Base-by-base conservation (phyloP, 345 rosid species). In the Gossypium bickii region DNA sequence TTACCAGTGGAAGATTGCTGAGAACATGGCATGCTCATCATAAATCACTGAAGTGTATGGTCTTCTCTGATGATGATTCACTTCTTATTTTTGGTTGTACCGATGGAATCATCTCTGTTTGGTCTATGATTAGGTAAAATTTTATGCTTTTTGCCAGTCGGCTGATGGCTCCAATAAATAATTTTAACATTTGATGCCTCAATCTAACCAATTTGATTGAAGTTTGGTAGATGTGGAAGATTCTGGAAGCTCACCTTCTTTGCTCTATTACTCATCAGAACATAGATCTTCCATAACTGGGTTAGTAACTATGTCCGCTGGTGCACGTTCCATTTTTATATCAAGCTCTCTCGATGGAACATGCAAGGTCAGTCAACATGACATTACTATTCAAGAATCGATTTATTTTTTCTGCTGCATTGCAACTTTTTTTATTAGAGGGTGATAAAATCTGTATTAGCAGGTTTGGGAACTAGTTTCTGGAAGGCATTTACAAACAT, bases 341-440 rank as follows among this genome's bases (percentile, higher is more conserved):
- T 83, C 90, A 67, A 80, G 84, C 75, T 87, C 90, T n/a, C 83
- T 87, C 18, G 90, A 87, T 71, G 80, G 80, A 53, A 78, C 87
- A 25, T 82, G 83, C 83, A 85, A 85, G 88, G 90, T 87, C 22
- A n/a, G 48, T 72, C 20, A n/a, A 16, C n/a, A 70, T 20, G 51
- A 58, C 53, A 53, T 67, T 51, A 7, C 18, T 22, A 47, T 53
- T 62, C 44, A 13, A 52, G 34, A 6, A 48, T 10, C 11, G 1
- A 5, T 57, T 22, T n/a, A 11, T 43, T 7, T 16, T 18, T 1
- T 58, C 38, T 24, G 60, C 77, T 11, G 4, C 12, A 5, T 45
- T 74, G 66, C 25, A 34, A 72, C 66, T 71, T 53, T 55, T 41
- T 45, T 51, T 71, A 48, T 68, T 12, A 12, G 0, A 61, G 45